These are phyloP conservation scores for Colletotrichum truncatum DNA, from an alignment of 2,329 filamentous ascomycete species.

Conservation along the genomic window DNA sequence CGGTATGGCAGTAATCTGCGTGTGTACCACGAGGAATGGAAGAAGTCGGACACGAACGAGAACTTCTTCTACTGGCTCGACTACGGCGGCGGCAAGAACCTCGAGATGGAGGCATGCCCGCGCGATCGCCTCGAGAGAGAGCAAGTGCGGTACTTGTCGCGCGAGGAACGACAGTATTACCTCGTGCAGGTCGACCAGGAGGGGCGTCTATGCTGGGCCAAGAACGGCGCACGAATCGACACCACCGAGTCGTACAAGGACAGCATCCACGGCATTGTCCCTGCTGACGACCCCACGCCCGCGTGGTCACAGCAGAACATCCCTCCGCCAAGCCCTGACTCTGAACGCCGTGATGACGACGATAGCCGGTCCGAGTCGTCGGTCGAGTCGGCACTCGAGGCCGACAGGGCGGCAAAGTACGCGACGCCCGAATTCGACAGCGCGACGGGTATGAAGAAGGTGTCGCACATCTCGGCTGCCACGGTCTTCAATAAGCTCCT, in stretches of 20 bases:
- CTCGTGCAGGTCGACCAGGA: conserved; percentile 78
- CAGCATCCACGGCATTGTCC: conserved; percentile 79
- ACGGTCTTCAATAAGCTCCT: conserved; percentile 83
- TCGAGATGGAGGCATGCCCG: conserved; percentile 78
- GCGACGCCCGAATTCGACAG: conserved; percentile 70
- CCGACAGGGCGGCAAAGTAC: conserved; percentile 71
- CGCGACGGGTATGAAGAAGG: conserved; percentile 62
- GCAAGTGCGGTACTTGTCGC: conserved; percentile 83
- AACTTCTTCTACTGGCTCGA: conserved; percentile 98
- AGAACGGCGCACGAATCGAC: conserved; percentile 80
- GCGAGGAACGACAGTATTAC: conserved; percentile 84
- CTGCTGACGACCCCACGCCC: conserved; percentile 67
- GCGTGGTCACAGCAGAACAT: conserved; percentile 50
- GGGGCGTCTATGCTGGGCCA: conserved; percentile 86
- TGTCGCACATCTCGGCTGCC: conserved; percentile 73
- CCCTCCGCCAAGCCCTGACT: conserved; percentile 32
- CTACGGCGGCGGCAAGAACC: conserved; percentile 75
- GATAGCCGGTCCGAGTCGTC: conserved; percentile 47
- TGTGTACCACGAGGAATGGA: conserved; percentile 87
- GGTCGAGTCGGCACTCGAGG: conserved; percentile 59
- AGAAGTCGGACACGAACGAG: conserved; percentile 77
- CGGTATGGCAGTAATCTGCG: conserved; percentile 86
- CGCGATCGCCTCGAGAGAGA: conserved; percentile 80
- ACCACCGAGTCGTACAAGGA: conserved; percentile 81
- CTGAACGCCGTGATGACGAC: conserved; percentile 29